phyloP scores from a whole-genome alignment of 2,329 filamentous ascomycete genomes.

The Aspergillus sergii region DNA sequence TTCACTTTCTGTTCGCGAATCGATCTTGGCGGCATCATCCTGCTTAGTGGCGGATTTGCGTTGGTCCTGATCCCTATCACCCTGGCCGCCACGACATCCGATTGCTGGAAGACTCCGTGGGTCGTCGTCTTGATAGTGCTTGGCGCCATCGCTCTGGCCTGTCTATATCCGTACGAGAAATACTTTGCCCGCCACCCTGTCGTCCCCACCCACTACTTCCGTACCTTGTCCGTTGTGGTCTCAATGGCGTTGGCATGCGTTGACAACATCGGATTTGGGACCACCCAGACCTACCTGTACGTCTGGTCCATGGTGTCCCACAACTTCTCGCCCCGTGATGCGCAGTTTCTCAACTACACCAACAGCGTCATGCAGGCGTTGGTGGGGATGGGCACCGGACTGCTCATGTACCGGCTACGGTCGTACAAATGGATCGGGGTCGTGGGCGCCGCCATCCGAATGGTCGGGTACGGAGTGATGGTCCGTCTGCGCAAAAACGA shows the following conservation, averaged over 20 bases:
- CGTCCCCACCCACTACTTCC: conserved; percentile 51
- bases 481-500: conserved; percentile 49
- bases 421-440: conserved; percentile 54
- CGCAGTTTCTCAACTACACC: conserved; percentile 47
- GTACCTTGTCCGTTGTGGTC: conserved; percentile 46
- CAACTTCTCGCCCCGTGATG: conserved; percentile 43
- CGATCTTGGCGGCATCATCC: conserved; percentile 45
- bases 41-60: conserved; percentile 53
- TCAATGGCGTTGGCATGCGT: conserved; percentile 44
- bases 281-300: conserved; percentile 54
- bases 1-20: conserved; percentile 37
- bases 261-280: conserved; percentile 49
- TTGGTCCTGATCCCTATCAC: conserved; percentile 53
- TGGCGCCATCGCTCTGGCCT: conserved; percentile 45
- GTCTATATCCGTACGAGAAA: conserved; percentile 53
- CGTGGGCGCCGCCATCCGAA: conserved; percentile 43
- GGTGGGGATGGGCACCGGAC: conserved; percentile 43
- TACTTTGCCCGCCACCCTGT: conserved; percentile 49
- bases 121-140: conserved; percentile 49
- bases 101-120: conserved; percentile 50
- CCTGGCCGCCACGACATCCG: conserved; percentile 45
- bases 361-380: conserved; percentile 49
- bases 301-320: conserved; percentile 51
- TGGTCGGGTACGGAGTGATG: conserved; percentile 56
- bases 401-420: conserved; percentile 46